Conservation (phyloP, 2,329 filamentous ascomycete genomes). For the Blastomyces percursus region DNA sequence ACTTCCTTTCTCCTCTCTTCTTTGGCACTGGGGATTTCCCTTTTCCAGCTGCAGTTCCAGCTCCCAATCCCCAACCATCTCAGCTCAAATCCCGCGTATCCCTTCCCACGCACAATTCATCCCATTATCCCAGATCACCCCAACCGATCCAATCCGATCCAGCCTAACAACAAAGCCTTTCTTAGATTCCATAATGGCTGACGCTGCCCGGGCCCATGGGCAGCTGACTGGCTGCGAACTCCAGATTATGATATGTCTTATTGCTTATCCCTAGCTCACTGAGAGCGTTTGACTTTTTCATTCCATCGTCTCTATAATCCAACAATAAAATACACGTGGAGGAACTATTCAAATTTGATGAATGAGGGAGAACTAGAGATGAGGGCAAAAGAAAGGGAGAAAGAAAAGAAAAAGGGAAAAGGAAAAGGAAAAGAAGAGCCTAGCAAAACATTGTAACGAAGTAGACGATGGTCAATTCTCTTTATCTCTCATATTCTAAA, state of each 20-base stretch:
- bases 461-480: neutral
- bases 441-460: neutral
- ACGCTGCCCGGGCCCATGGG: neutral
- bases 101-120: neutral
- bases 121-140: neutral
- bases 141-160: neutral
- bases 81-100: neutral
- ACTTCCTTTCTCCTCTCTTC: neutral
- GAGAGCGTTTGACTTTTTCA: neutral
- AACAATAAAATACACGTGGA: neutral
- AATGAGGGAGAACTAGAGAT: too few species aligned
- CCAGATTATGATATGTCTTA: neutral
- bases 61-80: neutral
- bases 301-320: neutral
- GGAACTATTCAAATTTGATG: neutral
- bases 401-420: neutral
- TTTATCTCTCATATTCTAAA: too few species aligned
- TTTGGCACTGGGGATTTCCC: too few species aligned
- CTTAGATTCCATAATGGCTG: neutral
- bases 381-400: constrained; percentile 2
- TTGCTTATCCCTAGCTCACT: neutral
- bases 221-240: neutral
- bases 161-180: too few species aligned
- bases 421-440: neutral
- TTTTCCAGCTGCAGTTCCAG: neutral